Conservation (phyloP, 2,329 filamentous ascomycete species). For the Orbilia brochopaga region DNA sequence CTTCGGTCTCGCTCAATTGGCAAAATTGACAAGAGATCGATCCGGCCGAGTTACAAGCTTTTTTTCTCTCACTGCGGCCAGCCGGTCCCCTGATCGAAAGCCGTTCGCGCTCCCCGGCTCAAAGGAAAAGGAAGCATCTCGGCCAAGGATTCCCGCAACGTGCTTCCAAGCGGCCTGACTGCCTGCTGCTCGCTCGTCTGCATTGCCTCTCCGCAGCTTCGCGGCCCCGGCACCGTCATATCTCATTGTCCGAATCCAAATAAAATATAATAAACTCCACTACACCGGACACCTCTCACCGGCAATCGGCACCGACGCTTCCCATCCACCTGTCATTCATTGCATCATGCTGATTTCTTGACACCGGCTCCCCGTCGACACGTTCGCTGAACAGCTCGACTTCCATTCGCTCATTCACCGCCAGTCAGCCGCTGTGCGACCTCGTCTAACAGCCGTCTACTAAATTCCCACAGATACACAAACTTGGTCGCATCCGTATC, state of each 20-base stretch:
- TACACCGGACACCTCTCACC: neutral
- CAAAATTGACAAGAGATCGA: neutral
- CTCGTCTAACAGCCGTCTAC: neutral
- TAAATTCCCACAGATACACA: no score
- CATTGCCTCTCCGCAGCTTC: constrained; percentile 19
- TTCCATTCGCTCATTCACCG: neutral
- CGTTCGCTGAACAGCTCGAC: constrained; percentile 50
- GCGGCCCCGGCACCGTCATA: constrained; percentile 14
- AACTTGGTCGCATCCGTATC: neutral
- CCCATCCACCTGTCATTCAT: constrained; percentile 1
- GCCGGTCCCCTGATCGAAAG: constrained; percentile 35
- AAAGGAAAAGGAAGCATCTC: constrained; percentile 20
- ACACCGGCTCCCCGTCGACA: constrained; percentile 45
- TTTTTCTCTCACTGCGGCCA: constrained; percentile 32
- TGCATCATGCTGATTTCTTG: constrained; percentile 47
- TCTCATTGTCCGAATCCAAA: constrained; percentile 22
- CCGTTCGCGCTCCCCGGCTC: constrained; percentile 4
- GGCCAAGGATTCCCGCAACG: constrained; percentile 35
- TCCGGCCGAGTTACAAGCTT: neutral
- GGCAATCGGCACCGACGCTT: constrained; percentile 11
- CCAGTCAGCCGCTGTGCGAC: neutral
- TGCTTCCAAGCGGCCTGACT: neutral
- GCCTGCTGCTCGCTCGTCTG: constrained; percentile 3
- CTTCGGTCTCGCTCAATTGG: neutral
- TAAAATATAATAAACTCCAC: constrained; percentile 7